Base-by-base conservation (phyloP, 2,329 filamentous ascomycete species). In the Ophiobolus disseminans region DNA sequence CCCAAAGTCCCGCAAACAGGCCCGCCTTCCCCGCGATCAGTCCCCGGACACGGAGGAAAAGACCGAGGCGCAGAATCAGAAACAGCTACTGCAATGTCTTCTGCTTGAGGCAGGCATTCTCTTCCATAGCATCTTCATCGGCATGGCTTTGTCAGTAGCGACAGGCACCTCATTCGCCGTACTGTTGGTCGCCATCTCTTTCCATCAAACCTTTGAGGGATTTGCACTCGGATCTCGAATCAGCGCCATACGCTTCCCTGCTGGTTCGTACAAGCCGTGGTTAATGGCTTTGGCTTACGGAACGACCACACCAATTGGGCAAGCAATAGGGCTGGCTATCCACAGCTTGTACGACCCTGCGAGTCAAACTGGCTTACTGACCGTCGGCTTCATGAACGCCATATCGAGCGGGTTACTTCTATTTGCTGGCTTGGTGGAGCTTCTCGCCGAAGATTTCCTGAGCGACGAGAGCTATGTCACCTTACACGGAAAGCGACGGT, bases 121-220 rank as follows among this genome's bases (percentile, higher is more conserved):
- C 9, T 91, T 91, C 68, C 88, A 91, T 73, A 89, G 85, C 52
- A 82, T 91, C 50, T 90, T 90, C 68, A 87, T 90, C 47, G 86
- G 86, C 48, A 87, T 89, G 79, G 88, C 87, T 0, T 74, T 90
- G 20, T 87, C 84, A 20, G 86, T 90, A 55, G 86, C 86, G 16
- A 82, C 83, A 1, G 84, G 87, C 1, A 75, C 78, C 5, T 82
- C 85, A 3, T 89, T 89, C 68, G 71, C 86, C 46, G 78, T 89
- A 20, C 79, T 90, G 3, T 77, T 89, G 6, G 75, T 88, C 38
- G 87, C 87, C 52, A 89, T 90, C 48, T 74, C 86, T 23, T 89
- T 90, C 76, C 87, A 89, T 65, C 87, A 88, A 62, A 86, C 84
- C 57, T 87, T 88, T 50, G 84, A 83, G 67, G 87, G 87, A 49